These are phyloP conservation scores for Tetrahymena thermophila DNA, from an alignment of 73 alveolate species.

Conservation along the genomic window DNA sequence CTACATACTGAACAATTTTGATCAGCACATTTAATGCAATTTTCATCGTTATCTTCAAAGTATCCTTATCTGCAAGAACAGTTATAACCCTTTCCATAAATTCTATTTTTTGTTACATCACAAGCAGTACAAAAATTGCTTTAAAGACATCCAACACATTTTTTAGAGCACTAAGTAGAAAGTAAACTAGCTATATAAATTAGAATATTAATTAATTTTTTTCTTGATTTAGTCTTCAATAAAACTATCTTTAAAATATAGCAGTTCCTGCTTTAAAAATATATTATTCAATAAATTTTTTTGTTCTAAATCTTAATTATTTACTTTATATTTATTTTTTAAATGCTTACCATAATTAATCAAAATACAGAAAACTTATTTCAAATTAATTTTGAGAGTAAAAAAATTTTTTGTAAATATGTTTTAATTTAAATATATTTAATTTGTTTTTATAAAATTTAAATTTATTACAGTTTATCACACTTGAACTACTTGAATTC, in stretches of 20 bases:
- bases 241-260: no score
- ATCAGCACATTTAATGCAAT: background rate
- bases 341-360: no score
- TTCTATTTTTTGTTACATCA: background rate
- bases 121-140: background rate
- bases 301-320: no score
- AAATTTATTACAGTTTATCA: background rate
- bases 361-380: no score
- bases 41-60: background rate
- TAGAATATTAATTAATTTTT: background rate
- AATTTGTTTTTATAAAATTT: background rate
- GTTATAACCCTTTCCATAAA: background rate
- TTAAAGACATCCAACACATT: background rate
- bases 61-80: background rate
- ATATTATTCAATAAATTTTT: no score
- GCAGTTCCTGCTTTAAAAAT: no score
- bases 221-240: no score
- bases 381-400: no score
- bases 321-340: no score
- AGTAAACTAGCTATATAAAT: background rate
- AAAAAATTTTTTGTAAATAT: no score
- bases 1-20: background rate
- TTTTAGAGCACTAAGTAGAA: background rate
- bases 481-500: background rate
- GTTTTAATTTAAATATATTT: no score